phyloP scores from a whole-genome alignment of 2,329 filamentous ascomycete species.

The Paracorniculantispora psalliotae region DNA sequence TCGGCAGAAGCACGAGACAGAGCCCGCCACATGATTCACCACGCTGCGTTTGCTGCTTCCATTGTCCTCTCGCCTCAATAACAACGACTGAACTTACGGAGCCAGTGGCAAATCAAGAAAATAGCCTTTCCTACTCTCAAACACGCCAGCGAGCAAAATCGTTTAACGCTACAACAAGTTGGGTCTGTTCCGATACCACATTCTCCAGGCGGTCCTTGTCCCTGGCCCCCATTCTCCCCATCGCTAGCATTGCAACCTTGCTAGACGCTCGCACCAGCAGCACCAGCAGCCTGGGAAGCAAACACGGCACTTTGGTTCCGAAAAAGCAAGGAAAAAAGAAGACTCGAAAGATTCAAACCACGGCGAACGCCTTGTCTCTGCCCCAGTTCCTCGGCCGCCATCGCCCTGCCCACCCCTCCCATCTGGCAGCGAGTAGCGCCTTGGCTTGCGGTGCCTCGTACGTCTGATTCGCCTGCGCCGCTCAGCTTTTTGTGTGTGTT shows the following conservation, averaged over 20 bases:
- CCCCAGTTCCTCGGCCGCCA: too few relatives aligned
- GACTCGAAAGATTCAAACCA: not conserved
- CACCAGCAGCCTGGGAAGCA: not conserved
- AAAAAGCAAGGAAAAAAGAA: not conserved
- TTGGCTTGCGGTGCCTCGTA: constrained; percentile 8
- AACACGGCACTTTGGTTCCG: not conserved
- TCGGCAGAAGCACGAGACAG: not conserved
- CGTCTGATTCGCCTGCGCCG: constrained; percentile 4
- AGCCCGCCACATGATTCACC: not conserved
- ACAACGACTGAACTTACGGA: not conserved
- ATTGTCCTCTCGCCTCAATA: not conserved
- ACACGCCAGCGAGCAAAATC: not conserved
- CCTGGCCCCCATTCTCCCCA: not conserved
- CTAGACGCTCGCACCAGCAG: not conserved
- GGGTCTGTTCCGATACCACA: not conserved
- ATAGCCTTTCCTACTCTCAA: too few relatives aligned
- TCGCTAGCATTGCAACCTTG: not conserved
- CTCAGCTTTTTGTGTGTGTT: constrained; percentile 1
- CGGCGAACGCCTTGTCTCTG: too few relatives aligned
- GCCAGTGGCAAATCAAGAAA: not conserved
- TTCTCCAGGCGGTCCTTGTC: not conserved
- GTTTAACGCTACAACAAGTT: not conserved
- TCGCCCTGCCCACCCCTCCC: too few relatives aligned
- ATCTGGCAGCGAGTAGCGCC: not conserved
- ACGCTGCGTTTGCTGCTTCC: not conserved